Evolutionary conservation across 1,139 yeast species (phyloP).

Genomic region (Petasospora rhodanensis): DNA sequence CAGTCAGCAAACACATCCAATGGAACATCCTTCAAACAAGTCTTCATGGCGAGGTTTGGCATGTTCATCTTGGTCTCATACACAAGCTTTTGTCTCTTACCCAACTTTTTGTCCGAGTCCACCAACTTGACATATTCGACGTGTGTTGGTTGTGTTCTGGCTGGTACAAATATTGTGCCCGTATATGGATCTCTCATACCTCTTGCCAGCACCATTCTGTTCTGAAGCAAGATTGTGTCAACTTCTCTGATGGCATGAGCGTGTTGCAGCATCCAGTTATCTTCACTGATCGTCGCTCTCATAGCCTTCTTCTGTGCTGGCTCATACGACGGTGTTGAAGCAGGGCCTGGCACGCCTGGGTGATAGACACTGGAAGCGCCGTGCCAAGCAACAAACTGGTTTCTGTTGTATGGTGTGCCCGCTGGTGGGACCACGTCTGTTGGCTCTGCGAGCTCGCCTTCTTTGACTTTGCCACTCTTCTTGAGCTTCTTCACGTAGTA

Average conservation of each 20-base stretch:
- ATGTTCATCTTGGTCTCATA: slow-evolving; percentile 51
- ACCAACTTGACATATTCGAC: slow-evolving; percentile 33
- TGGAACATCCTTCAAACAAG: slow-evolving; percentile 64
- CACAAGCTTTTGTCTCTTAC: slow-evolving; percentile 32
- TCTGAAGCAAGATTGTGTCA: slow-evolving; percentile 58
- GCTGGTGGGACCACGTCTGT: slow-evolving; percentile 44
- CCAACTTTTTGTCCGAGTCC: slow-evolving; percentile 19
- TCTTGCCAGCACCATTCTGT: slow-evolving; percentile 44
- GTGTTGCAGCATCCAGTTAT: slow-evolving; percentile 84
- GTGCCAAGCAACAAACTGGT: slow-evolving; percentile 50
- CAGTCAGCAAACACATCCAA: slow-evolving; percentile 51
- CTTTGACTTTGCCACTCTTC: slow-evolving; percentile 59
- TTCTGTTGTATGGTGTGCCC: slow-evolving; percentile 40
- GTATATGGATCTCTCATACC: slow-evolving; percentile 82
- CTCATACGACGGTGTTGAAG: slow-evolving; percentile 32
- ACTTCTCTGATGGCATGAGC: slow-evolving; percentile 71
- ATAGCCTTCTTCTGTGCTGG: slow-evolving; percentile 26
- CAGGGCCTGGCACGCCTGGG: slow-evolving; percentile 19
- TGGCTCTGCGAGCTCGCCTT: slow-evolving; percentile 80
- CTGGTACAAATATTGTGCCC: slow-evolving; percentile 69
- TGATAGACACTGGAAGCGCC: slow-evolving; percentile 42
- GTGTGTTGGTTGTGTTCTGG: slow-evolving; percentile 65
- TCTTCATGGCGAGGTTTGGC: slow-evolving; percentile 42
- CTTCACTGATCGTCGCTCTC: slow-evolving; percentile 60
- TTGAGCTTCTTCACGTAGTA: slow-evolving; percentile 77